phyloP scores from a whole-genome alignment of 768 basidiomycete genomes.

The Termitomyces sp. region DNA sequence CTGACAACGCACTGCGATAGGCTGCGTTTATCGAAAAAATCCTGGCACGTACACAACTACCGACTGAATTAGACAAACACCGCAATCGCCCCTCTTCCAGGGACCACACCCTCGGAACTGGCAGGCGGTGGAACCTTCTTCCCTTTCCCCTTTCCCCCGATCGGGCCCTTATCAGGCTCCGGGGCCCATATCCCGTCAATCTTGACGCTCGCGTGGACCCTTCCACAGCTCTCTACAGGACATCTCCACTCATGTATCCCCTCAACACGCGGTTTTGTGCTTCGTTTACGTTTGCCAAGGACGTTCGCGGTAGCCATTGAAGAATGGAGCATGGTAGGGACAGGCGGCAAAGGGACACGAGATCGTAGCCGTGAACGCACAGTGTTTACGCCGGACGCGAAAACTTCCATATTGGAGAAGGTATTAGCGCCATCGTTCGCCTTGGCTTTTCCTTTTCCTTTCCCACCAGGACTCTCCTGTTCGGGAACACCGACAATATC shows the following conservation, averaged over 20 bases:
- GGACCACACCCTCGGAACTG: slow-evolving; percentile 1
- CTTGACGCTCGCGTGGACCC: slow-evolving; percentile 51
- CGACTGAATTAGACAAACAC: slow-evolving; percentile 32
- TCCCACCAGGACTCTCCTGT: not conserved
- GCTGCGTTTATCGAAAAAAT: not conserved
- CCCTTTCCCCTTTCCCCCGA: slow-evolving; percentile 10
- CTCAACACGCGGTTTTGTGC: slow-evolving; percentile 35
- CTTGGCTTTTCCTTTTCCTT: slow-evolving; percentile 2
- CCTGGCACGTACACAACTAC: not conserved
- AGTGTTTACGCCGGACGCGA: slow-evolving; percentile 22
- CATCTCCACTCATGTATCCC: slow-evolving; percentile 57
- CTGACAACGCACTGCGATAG: not conserved
- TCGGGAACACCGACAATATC: slow-evolving; percentile 40
- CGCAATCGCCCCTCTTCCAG: slow-evolving; percentile 36
- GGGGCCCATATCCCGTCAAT: slow-evolving; percentile 56
- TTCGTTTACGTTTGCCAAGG: slow-evolving; percentile 17
- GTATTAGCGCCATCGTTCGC: not conserved
- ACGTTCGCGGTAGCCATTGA: not conserved
- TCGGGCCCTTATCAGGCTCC: slow-evolving; percentile 26
- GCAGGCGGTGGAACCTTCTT: slow-evolving; percentile 1
- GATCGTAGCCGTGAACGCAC: slow-evolving; percentile 60
- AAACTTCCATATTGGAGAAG: not conserved
- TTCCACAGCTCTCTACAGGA: slow-evolving; percentile 55
- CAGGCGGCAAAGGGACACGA: slow-evolving; percentile 19
- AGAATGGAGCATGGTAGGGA: not conserved